phyloP scores from a whole-genome alignment of 768 basidiomycete species.

The Lactarius indigo region DNA sequence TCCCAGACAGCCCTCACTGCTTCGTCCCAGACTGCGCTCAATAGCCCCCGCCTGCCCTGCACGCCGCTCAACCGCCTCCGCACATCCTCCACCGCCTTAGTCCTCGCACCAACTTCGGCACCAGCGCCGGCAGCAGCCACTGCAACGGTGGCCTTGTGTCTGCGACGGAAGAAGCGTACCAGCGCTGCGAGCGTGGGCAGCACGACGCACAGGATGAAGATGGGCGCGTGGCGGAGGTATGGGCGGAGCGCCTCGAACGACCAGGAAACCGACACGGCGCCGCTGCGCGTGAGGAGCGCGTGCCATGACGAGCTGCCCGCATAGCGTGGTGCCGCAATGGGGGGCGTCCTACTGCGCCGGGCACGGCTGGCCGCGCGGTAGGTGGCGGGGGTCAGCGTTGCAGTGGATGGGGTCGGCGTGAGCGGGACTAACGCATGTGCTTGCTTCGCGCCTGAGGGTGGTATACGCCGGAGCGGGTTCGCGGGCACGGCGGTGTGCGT shows the following conservation, averaged over 20 bases:
- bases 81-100: conserved; percentile 18
- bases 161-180: conserved; percentile 15
- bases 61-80: conserved; percentile 21
- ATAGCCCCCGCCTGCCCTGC: conserved; percentile 12
- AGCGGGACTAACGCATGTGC: conserved; percentile 3
- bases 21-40: conserved; percentile 21
- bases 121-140: not conserved
- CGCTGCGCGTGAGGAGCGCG: not conserved
- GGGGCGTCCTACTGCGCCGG: not conserved
- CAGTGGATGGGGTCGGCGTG: conserved; percentile 2
- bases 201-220: conserved; percentile 22
- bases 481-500: conserved; percentile 25
- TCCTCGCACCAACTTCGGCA: not conserved
- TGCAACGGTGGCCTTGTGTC: not conserved
- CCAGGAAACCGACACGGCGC: not conserved
- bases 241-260: conserved; percentile 14
- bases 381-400: not conserved
- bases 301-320: not conserved
- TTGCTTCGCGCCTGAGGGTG: not conserved
- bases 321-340: not conserved
- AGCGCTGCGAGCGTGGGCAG: conserved; percentile 20
- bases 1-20: conserved; percentile 20
- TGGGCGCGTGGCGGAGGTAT: conserved; percentile 12
- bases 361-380: not conserved
- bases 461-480: conserved; percentile 13